These are phyloP conservation scores for Aaosphaeria pasadenensis DNA, from an alignment of 2,329 filamentous ascomycete genomes.

Conservation along the genomic window DNA sequence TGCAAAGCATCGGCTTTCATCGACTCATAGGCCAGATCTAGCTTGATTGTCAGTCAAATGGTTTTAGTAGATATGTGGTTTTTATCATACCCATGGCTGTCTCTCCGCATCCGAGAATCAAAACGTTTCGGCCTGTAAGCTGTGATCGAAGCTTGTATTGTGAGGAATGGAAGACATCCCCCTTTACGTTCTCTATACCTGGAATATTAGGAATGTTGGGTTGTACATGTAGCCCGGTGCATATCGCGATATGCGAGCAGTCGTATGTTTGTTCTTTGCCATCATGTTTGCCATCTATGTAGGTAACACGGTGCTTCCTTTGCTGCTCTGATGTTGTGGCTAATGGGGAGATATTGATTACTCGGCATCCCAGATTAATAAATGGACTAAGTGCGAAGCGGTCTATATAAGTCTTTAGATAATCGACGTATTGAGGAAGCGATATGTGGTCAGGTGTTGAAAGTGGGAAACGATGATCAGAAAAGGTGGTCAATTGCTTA, in stretches of 20 bases:
- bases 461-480: conserved; percentile 45
- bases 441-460: conserved; percentile 38
- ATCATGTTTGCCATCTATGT: conserved; percentile 11
- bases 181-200: conserved; percentile 25
- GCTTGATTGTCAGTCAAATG: no score
- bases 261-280: conserved; percentile 18
- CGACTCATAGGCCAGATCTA: conserved; percentile 31
- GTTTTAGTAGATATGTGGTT: no score
- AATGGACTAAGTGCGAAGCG: conserved; percentile 18
- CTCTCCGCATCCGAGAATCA: conserved; percentile 31
- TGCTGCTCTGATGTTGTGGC: conserved; percentile 11
- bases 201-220: conserved; percentile 26
- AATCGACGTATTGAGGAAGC: conserved; percentile 29
- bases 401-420: conserved; percentile 25
- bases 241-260: conserved; percentile 28
- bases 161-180: conserved; percentile 26
- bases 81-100: conserved; percentile 27
- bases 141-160: conserved; percentile 26
- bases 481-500: conserved; percentile 51
- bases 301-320: conserved; percentile 29
- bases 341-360: conserved; percentile 18
- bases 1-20: conserved; percentile 28
- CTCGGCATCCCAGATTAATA: conserved; percentile 25
- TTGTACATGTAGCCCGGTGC: conserved; percentile 29
- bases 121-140: conserved; percentile 21